Percentiles rank a stretch among this genome's conserved stretches.
phyloP scores from a whole-genome alignment of 106 monocot species.

The Alisma plantagoaquatica region DNA sequence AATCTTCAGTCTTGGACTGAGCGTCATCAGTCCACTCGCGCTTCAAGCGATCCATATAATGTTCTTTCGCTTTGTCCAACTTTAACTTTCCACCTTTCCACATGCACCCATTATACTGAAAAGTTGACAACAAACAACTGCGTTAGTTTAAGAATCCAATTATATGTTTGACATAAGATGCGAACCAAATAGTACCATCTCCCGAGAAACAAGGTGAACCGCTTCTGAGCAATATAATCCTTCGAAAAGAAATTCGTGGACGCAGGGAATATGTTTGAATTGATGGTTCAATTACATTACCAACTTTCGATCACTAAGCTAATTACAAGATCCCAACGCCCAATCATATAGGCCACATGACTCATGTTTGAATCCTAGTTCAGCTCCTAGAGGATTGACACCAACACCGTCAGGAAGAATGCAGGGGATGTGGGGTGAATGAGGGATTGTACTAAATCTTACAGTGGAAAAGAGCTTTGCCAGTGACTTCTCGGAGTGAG shows the following conservation, averaged over 20 bases:
- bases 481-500: constrained; percentile 57
- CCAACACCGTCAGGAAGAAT: background rate
- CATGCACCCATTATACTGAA: constrained; percentile 92
- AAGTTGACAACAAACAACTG: constrained; percentile 2
- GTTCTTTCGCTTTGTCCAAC: constrained; percentile 89
- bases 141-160: background rate
- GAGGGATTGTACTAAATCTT: constrained; percentile 11
- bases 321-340: no score
- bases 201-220: no score
- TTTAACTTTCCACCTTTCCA: constrained; percentile 89
- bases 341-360: no score
- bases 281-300: background rate
- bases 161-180: background rate
- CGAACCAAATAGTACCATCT: background rate
- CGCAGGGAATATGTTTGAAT: background rate
- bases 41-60: constrained; percentile 72
- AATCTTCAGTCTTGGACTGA: constrained; percentile 8
- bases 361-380: no score
- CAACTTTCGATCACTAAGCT: no score
- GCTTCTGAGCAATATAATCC: background rate
- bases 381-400: no score
- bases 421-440: no score
- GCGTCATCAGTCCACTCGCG: constrained; percentile 74
- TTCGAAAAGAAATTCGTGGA: background rate
- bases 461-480: constrained; percentile 81